phyloP scores from a whole-genome alignment of 805 yeast species.

The Zygosaccharomyces siamensis region DNA sequence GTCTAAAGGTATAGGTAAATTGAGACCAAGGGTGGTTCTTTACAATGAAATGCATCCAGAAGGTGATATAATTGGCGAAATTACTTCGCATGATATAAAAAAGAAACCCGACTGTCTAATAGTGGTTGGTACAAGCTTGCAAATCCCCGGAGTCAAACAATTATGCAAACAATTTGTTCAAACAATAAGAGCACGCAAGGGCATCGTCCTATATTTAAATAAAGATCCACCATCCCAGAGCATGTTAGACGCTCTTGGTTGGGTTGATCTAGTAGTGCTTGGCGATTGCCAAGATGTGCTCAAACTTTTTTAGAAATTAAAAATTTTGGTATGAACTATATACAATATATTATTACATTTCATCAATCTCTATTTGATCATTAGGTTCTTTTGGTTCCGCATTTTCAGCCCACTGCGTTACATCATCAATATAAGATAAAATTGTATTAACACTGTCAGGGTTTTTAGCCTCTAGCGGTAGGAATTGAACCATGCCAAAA shows the following conservation, averaged over 20 bases:
- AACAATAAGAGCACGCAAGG: conserved; percentile 51
- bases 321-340: neutral
- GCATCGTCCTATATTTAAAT: conserved; percentile 60
- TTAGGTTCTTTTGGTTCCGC: conserved; percentile 97
- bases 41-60: conserved; percentile 82
- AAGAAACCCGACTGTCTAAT: conserved; percentile 70
- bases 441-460: conserved; percentile 77
- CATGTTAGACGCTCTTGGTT: conserved; percentile 45
- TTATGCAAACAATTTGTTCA: conserved; percentile 57
- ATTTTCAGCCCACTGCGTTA: conserved; percentile 94
- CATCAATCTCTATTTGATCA: conserved; percentile 66
- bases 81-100: conserved; percentile 61
- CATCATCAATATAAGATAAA: conserved; percentile 88
- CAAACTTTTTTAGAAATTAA: conserved; percentile 9
- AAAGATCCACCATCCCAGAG: conserved; percentile 50
- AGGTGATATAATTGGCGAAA: conserved; percentile 78
- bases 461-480: conserved; percentile 78
- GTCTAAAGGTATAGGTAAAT: conserved; percentile 54
- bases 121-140: conserved; percentile 79
- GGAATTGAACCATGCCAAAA: conserved; percentile 96
- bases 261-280: conserved; percentile 52
- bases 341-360: conserved; percentile 35
- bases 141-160: conserved; percentile 69
- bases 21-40: conserved; percentile 62
- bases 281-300: conserved; percentile 65